Evolutionary conservation across 106 monocot genomes (phyloP).

Genomic region (Hemerocallis citrina): DNA sequence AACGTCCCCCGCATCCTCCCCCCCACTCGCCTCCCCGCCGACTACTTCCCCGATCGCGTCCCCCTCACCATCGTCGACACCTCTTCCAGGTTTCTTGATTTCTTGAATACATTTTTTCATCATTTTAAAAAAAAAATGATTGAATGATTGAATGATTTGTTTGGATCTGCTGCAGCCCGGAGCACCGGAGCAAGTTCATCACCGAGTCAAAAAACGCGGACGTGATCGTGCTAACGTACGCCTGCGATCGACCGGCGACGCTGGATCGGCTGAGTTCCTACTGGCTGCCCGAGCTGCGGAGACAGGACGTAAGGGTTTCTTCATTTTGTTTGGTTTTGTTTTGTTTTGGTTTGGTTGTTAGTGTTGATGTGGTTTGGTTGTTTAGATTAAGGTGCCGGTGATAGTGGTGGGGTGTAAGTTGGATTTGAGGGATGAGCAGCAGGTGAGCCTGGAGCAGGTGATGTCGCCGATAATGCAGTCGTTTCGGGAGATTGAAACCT

Average conservation of each 20-base stretch:
- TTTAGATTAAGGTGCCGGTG: constrained; percentile 76
- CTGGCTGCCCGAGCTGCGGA: constrained; percentile 94
- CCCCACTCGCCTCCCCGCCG: constrained; percentile 80
- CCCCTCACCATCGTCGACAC: constrained; percentile 97
- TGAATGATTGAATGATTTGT: too few relatives aligned
- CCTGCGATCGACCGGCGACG: constrained; percentile 75
- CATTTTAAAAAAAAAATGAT: neutral
- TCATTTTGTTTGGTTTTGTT: neutral
- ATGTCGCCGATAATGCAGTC: constrained; percentile 98
- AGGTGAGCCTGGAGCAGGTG: constrained; percentile 77
- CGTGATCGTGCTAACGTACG: constrained; percentile 81
- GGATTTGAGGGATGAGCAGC: constrained; percentile 83
- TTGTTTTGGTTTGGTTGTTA: neutral
- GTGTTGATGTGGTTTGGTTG: neutral
- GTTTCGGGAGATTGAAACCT: constrained; percentile 95
- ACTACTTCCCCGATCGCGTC: constrained; percentile 94
- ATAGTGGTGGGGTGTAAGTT: constrained; percentile 95
- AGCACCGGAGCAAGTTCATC: constrained; percentile 48
- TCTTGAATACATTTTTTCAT: neutral
- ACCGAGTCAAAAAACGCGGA: constrained; percentile 73
- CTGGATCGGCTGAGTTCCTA: constrained; percentile 84
- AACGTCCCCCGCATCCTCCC: constrained; percentile 66
- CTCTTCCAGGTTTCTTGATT: constrained; percentile 39
- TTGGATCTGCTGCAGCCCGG: constrained; percentile 36
- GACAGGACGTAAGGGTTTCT: constrained; percentile 42